These are phyloP conservation scores for Isabelozyma pseudorhagii DNA, from an alignment of 805 yeast genomes.

Conservation along the genomic window DNA sequence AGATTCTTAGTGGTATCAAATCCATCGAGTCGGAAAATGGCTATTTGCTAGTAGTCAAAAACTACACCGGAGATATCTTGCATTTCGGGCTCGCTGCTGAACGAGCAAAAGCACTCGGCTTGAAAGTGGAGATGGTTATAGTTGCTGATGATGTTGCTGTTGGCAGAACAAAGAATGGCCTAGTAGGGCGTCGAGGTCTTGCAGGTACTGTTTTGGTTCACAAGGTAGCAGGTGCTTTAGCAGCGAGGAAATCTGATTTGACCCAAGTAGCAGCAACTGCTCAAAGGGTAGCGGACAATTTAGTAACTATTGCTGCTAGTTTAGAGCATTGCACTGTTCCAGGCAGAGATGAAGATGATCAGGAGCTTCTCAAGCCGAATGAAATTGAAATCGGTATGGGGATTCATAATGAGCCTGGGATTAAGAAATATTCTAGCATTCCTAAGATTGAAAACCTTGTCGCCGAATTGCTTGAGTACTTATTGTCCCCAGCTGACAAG, in stretches of 20 bases:
- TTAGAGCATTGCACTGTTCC: conserved; percentile 85
- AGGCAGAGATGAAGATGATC: conserved; percentile 39
- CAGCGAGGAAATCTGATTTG: conserved; percentile 40
- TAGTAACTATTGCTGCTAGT: conserved; percentile 81
- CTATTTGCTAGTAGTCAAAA: conserved; percentile 70
- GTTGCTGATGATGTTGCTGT: conserved; percentile 89
- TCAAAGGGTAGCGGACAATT: conserved; percentile 48
- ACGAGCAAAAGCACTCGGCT: conserved; percentile 68
- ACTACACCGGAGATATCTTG: conserved; percentile 85
- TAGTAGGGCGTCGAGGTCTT: conserved; percentile 84
- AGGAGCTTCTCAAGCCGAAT: conserved; percentile 34
- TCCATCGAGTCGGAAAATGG: conserved; percentile 50
- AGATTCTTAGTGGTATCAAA: conserved; percentile 59
- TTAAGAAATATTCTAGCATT: conserved; percentile 46
- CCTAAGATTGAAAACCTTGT: conserved; percentile 58
- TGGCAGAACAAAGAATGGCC: conserved; percentile 78
- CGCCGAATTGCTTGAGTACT: conserved; percentile 51
- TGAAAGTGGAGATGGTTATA: conserved; percentile 59
- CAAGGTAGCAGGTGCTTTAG: conserved; percentile 71
- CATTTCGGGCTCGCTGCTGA: conserved; percentile 86
- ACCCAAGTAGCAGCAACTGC: conserved; percentile 51
- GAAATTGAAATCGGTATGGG: conserved; percentile 89
- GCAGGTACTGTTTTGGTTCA: conserved; percentile 84
- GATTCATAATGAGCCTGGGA: conserved; percentile 84
- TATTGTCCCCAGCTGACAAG: conserved; percentile 55